phyloP scores from a whole-genome alignment of 352 stramenopile genomes.

The Pseudoperonospora humuli region DNA sequence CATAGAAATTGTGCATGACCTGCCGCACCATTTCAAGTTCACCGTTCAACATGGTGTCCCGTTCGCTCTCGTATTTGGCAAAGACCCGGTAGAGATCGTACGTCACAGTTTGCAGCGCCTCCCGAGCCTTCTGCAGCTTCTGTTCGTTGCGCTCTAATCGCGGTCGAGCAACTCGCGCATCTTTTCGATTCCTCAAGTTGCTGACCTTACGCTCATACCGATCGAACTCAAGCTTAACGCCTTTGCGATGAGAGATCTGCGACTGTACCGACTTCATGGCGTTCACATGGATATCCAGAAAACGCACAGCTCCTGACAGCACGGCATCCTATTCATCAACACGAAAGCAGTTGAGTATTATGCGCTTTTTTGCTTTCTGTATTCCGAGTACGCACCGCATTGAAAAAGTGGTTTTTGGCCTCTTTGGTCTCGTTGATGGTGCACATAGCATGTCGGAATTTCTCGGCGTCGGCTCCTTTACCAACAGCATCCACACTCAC shows the following conservation, averaged over 20 bases:
- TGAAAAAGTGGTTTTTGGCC: slow-evolving; percentile 69
- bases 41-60: slow-evolving; percentile 67
- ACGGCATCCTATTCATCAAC: too few relatives aligned
- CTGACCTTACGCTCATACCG: too few relatives aligned
- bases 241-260: slow-evolving; percentile 63
- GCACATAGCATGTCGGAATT: slow-evolving; percentile 70
- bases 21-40: slow-evolving; percentile 76
- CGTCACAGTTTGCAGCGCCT: slow-evolving; percentile 43
- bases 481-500: slow-evolving; percentile 56
- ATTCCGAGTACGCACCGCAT: slow-evolving; percentile 29
- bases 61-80: slow-evolving; percentile 70
- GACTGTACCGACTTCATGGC: slow-evolving; percentile 67
- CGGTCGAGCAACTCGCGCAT: too few relatives aligned
- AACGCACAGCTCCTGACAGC: too few relatives aligned
- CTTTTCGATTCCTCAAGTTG: too few relatives aligned
- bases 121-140: too few relatives aligned
- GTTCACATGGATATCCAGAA: slow-evolving; percentile 70
- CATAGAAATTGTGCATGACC: slow-evolving; percentile 73
- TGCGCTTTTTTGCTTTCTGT: not conserved
- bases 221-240: too few relatives aligned
- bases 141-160: too few relatives aligned
- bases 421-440: too few relatives aligned
- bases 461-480: slow-evolving; percentile 55
- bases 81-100: slow-evolving; percentile 67
- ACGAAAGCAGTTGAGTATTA: too few relatives aligned